Evolutionary conservation across 129 eudicot genomes (phyloP).

Genomic region (Dittrichia graveolens): DNA sequence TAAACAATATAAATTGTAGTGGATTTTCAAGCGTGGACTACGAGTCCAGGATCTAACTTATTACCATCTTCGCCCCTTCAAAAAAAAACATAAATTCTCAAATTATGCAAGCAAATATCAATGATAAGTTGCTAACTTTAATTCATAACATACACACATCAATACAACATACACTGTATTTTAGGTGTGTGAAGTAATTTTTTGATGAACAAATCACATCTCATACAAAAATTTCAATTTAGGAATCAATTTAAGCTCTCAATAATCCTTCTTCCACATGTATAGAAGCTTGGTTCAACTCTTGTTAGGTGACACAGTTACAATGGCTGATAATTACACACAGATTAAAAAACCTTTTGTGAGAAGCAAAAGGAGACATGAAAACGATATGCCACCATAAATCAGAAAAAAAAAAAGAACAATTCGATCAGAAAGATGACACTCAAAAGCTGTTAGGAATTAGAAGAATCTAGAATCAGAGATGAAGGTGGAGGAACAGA

Average conservation of each 20-base stretch:
- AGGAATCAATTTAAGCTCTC: not conserved
- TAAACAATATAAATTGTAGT: too few species aligned
- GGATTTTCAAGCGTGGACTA: too few species aligned
- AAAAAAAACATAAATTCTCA: too few species aligned
- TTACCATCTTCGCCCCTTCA: too few species aligned
- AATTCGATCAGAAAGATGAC: constrained; percentile 20
- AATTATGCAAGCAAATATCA: too few species aligned
- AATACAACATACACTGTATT: too few species aligned
- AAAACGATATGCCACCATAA: constrained; percentile 7
- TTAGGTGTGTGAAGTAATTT: too few species aligned
- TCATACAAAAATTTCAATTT: not conserved
- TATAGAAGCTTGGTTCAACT: constrained; percentile 23
- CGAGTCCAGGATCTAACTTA: too few species aligned
- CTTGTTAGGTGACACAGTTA: constrained; percentile 26
- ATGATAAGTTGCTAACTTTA: too few species aligned
- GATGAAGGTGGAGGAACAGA: constrained; percentile 52
- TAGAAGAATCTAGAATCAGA: constrained; percentile 44
- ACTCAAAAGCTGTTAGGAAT: constrained; percentile 30
- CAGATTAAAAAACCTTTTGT: constrained; percentile 20
- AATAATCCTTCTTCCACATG: not conserved
- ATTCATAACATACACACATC: too few species aligned
- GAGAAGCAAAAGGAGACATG: constrained; percentile 19
- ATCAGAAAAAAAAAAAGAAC: not conserved
- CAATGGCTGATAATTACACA: constrained; percentile 28
- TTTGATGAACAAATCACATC: too few species aligned